Percentiles rank a stretch among this genome's conserved stretches.
phyloP scores from a whole-genome alignment of 1,139 yeast genomes.

The Maudiozyma humilis region DNA sequence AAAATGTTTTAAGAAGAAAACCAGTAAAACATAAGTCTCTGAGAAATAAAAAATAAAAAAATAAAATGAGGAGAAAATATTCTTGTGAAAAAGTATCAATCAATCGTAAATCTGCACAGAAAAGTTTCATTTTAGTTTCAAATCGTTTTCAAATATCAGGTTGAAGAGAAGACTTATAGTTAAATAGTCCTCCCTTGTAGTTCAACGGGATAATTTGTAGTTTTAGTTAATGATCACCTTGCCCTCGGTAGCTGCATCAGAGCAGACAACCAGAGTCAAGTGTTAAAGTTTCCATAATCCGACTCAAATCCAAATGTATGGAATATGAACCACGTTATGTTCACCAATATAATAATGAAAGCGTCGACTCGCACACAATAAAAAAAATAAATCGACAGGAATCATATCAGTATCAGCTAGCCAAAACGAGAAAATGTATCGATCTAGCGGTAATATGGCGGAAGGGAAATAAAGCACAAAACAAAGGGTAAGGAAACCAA shows the following conservation, averaged over 20 bases:
- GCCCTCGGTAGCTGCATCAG: background rate
- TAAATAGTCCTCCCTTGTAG: background rate
- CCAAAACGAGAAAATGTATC: too few relatives aligned
- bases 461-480: background rate
- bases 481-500: too few relatives aligned
- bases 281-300: background rate
- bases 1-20: background rate
- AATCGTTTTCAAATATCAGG: background rate
- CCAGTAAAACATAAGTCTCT: background rate
- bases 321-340: too few relatives aligned
- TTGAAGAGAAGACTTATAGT: background rate
- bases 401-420: background rate
- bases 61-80: background rate
- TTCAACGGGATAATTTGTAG: background rate
- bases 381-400: background rate
- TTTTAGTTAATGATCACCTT: background rate
- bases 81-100: conserved; percentile 4
- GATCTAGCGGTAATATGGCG: background rate
- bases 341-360: too few relatives aligned
- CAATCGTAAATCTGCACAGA: conserved; percentile 4
- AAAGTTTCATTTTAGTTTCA: conserved; percentile 2
- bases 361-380: background rate
- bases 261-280: background rate
- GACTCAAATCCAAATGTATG: too few relatives aligned
- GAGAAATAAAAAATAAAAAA: background rate